Percentiles rank a stretch among this genome's conserved stretches.
Conservation (phyloP, 2,329 filamentous ascomycete genomes). For the Botrytis sinoallii region DNA sequence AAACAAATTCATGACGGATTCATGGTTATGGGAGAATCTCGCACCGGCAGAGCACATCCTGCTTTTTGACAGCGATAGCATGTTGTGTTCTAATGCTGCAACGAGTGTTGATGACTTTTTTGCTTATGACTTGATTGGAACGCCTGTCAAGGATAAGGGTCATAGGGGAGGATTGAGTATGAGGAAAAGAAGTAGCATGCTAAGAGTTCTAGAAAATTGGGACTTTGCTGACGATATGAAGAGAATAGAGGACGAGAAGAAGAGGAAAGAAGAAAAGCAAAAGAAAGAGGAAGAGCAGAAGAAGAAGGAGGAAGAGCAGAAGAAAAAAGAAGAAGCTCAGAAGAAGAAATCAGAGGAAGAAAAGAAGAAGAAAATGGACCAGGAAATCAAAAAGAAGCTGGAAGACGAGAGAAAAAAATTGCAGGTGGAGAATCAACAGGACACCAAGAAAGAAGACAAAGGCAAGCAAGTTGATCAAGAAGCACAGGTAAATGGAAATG, state of each 20-base stretch:
- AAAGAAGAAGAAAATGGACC: constrained; percentile 21
- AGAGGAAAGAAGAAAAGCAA: background rate
- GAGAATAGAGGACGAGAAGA: background rate
- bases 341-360: constrained; percentile 20
- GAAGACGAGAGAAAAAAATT: background rate
- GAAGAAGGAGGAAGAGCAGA: constrained; percentile 30
- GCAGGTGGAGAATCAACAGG: background rate
- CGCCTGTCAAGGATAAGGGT: constrained; percentile 33
- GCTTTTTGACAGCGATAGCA: constrained; percentile 40
- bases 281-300: constrained; percentile 1
- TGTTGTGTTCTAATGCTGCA: constrained; percentile 38
- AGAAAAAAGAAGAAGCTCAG: constrained; percentile 32
- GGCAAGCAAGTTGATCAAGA: background rate
- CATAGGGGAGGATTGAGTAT: constrained; percentile 42
- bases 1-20: constrained; percentile 36
- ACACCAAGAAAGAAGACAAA: background rate
- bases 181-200: constrained; percentile 39
- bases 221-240: constrained; percentile 29
- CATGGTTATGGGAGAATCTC: constrained; percentile 39
- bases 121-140: constrained; percentile 40
- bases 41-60: constrained; percentile 38
- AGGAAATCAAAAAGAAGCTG: constrained; percentile 19
- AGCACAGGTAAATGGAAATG: background rate
- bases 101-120: constrained; percentile 39
- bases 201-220: constrained; percentile 35